Conservation (phyloP, 805 yeast genomes). For the Candida schatavii region DNA sequence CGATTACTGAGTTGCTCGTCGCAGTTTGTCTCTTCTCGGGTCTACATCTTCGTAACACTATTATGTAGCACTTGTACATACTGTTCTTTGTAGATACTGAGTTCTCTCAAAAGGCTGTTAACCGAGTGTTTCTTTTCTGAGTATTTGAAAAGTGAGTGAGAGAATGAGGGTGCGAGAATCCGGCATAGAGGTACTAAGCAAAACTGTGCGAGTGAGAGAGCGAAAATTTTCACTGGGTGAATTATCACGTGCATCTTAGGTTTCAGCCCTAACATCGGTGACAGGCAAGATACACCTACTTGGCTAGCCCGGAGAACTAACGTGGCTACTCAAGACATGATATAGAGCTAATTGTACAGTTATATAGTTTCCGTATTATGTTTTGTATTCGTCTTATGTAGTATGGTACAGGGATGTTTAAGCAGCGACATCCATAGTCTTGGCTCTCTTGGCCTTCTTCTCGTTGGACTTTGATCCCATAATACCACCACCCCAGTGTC, state of each 20-base stretch:
- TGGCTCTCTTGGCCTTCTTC: slow-evolving; percentile 74
- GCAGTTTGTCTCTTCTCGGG: slow-evolving; percentile 4
- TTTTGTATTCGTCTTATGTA: not conserved
- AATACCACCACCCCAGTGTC: slow-evolving; percentile 99
- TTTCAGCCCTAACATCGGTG: slow-evolving; percentile 11
- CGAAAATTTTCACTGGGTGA: slow-evolving; percentile 5
- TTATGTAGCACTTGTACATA: slow-evolving; percentile 9
- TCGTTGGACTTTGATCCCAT: slow-evolving; percentile 93
- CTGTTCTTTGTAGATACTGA: slow-evolving; percentile 10
- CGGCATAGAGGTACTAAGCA: slow-evolving; percentile 1
- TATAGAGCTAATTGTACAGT: not conserved
- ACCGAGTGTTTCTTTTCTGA: slow-evolving; percentile 1
- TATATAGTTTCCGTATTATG: not conserved
- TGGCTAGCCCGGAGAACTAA: too few relatives aligned
- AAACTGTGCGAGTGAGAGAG: not conserved
- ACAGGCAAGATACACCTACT: too few relatives aligned
- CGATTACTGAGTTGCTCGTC: not conserved
- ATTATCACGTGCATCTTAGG: slow-evolving; percentile 5
- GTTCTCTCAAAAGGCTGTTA: slow-evolving; percentile 6
- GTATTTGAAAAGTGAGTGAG: slow-evolving; percentile 1
- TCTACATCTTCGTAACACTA: not conserved
- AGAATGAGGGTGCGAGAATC: slow-evolving; percentile 1
- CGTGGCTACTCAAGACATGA: too few relatives aligned
- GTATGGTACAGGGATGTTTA: slow-evolving; percentile 2
- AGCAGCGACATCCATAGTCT: slow-evolving; percentile 36